Base-by-base conservation (phyloP, 2,329 filamentous ascomycete genomes). In the Botrytis sinoallii region DNA sequence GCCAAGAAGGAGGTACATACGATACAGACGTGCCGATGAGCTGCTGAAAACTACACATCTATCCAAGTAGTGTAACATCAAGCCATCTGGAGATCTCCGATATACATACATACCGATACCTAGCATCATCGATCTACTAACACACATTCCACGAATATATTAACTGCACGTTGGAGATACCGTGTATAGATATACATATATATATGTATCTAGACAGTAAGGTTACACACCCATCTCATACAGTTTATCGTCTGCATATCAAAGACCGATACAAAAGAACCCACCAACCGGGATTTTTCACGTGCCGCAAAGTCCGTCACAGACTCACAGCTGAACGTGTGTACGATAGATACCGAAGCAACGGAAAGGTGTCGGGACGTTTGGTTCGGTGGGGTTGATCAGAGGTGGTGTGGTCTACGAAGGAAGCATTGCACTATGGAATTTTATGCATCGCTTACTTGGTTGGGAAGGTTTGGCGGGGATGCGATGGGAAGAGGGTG, bases 21-120 rank as follows among this genome's bases (percentile, higher is more conserved):
- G 32, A 32, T 32, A 32, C 32, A 32, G 32, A 32, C 32, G 4
- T 57, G 52, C n/a, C n/a, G 5, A 42, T 10, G 0, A 48, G 12
- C 18, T 35, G 20, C 22, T 22, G 18, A 48, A 29, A 32, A 25
- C 42, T 9, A 22, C 35, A 64, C 48, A 7, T 20, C 12, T 35
- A 0, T 32, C 32, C 32, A 18, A 48, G 63, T 44, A 35, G 42
- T 66, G 63, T 10, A 25, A 66, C 63, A 25, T 66, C 12, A 35
- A 52, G 12, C 18, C 44, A 66, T 52, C 44, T 52, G 44, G 44
- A 66, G 64, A 66, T 66, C 44, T 66, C 64, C 64, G 32, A 38
- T 10, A 22, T 20, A 66, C 20, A 52, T 52, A 32, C 29, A 32
- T 32, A 32, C 29, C 29, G 32, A 32, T 32, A 32, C 32, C 32